Evolutionary conservation across 1,284 basidiomycete genomes (phyloP).

Genomic region (Mrakiaceae sp.): DNA sequence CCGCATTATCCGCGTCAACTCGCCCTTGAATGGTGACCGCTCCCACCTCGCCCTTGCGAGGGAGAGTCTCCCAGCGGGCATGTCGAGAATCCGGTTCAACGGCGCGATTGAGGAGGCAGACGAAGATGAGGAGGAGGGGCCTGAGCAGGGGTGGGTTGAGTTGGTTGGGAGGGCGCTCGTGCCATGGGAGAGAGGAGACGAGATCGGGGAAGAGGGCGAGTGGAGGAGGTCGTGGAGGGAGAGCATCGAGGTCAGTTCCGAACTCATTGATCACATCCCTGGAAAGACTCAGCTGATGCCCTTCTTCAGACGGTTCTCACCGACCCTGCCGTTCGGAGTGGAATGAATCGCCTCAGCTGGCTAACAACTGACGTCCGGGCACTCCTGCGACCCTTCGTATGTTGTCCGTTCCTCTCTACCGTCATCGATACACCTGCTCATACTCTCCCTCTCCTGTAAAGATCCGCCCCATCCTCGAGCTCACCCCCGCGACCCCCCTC

Average conservation of each 20-base stretch:
- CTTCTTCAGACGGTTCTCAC: not conserved
- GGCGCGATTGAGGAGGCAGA: not conserved
- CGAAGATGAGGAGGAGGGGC: not conserved
- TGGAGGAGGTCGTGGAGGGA: constrained; percentile 24
- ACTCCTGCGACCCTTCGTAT: constrained; percentile 55
- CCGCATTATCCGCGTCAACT: constrained; percentile 63
- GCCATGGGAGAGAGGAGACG: constrained; percentile 22
- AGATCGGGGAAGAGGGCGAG: constrained; percentile 7
- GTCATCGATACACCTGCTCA: not conserved
- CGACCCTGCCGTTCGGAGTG: not conserved
- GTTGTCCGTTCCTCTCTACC: constrained; percentile 24
- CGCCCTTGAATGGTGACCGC: constrained; percentile 41
- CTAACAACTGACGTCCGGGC: constrained; percentile 37
- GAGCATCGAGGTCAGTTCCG: constrained; percentile 46
- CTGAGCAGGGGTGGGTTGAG: constrained; percentile 39
- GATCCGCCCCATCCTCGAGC: constrained; percentile 25
- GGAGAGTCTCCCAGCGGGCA: too few relatives aligned
- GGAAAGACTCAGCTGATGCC: constrained; percentile 26
- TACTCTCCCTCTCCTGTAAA: constrained; percentile 9
- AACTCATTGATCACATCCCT: constrained; percentile 41
- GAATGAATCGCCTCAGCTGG: constrained; percentile 1
- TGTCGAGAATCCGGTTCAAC: too few relatives aligned
- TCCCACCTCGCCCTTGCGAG: not conserved
- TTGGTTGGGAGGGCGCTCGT: constrained; percentile 41
- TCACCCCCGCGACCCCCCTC: constrained; percentile 21